Conservation (phyloP, 352 stramenopile genomes). For the Phytophthora fragariae region DNA sequence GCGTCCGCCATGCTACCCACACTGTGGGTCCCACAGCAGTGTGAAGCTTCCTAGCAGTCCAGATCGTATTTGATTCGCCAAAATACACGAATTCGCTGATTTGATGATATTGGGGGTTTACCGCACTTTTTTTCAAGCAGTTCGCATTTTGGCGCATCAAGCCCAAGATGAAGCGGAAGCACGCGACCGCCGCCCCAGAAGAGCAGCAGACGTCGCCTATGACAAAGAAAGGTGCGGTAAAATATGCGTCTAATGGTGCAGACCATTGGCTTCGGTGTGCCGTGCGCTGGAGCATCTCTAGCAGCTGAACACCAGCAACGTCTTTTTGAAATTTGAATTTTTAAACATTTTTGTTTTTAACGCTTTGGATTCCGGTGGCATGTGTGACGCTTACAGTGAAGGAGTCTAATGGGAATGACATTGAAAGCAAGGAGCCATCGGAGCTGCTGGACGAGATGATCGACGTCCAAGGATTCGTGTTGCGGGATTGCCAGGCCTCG, state of each 20-base stretch:
- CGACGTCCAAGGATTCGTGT: slow-evolving; percentile 58
- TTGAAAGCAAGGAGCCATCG: background rate
- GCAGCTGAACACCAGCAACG: background rate
- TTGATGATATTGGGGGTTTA: slow-evolving; percentile 12
- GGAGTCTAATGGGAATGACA: background rate
- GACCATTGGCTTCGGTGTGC: background rate
- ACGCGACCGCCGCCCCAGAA: slow-evolving; percentile 11
- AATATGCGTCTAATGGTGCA: background rate
- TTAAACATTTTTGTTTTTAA: background rate
- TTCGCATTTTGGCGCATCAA: background rate
- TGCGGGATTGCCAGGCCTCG: slow-evolving; percentile 49
- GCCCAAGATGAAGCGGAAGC: slow-evolving; percentile 60
- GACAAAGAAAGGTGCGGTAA: slow-evolving; percentile 32
- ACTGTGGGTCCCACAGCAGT: background rate
- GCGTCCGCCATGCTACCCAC: slow-evolving; percentile 62
- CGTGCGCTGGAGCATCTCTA: background rate
- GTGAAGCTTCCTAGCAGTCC: background rate
- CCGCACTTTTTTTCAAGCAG: slow-evolving; percentile 40
- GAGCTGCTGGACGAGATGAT: slow-evolving; percentile 37
- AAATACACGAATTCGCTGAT: slow-evolving; percentile 10
- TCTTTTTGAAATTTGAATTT: slow-evolving; percentile 1
- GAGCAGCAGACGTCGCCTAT: background rate
- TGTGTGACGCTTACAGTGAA: slow-evolving; percentile 13
- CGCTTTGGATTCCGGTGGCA: background rate
- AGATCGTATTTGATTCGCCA: slow-evolving; percentile 4